Percentiles rank a stretch among this genome's conserved stretches.
Conservation (phyloP, 1,284 basidiomycete species). For the Pulveroboletus ridleyi region DNA sequence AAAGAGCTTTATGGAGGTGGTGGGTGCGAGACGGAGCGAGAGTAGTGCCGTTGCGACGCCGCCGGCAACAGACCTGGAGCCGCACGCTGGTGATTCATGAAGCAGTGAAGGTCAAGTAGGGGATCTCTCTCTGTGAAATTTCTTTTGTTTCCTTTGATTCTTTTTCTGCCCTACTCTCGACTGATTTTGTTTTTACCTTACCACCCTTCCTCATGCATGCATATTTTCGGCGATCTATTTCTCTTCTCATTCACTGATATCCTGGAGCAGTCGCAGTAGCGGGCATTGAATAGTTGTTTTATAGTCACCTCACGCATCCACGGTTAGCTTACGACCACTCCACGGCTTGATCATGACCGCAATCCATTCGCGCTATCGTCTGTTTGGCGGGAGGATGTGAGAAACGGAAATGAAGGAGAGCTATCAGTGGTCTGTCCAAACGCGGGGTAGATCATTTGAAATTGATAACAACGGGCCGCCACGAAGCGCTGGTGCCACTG, state of each 20-base stretch:
- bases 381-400: not conserved
- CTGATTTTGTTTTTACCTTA: conserved; percentile 21
- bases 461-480: conserved; percentile 31
- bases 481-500: conserved; percentile 4
- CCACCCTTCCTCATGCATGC: conserved; percentile 18
- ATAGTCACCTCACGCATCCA: conserved; percentile 32
- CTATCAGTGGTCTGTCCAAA: conserved; percentile 9
- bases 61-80: conserved; percentile 26
- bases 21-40: conserved; percentile 33
- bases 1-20: conserved; percentile 44
- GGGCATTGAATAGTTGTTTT: conserved; percentile 32
- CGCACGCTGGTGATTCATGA: conserved; percentile 29
- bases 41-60: conserved; percentile 16
- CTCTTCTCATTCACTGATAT: conserved; percentile 1
- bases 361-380: conserved; percentile 22
- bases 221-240: conserved; percentile 22
- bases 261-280: conserved; percentile 9
- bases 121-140: conserved; percentile 13
- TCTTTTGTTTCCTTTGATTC: conserved; percentile 9
- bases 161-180: conserved; percentile 8
- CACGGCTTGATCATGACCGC: conserved; percentile 28
- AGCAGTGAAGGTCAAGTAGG: conserved; percentile 2
- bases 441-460: conserved; percentile 30
- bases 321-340: conserved; percentile 33
- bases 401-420: conserved; percentile 23